These are phyloP conservation scores for Aspergillus caelatus DNA, from an alignment of 2,329 filamentous ascomycete genomes.

Conservation along the genomic window DNA sequence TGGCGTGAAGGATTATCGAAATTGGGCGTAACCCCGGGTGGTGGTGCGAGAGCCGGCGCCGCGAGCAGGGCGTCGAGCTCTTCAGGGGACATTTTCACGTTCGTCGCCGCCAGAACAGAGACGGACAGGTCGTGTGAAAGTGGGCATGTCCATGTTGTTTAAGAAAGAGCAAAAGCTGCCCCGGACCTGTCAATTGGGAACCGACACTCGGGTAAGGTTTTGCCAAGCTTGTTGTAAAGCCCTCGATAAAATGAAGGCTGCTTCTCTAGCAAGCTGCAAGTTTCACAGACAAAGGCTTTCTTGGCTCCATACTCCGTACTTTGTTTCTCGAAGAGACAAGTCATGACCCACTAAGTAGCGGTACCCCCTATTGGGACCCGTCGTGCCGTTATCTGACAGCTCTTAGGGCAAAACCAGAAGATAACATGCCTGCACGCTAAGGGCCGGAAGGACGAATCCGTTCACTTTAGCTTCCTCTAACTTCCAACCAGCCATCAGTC, in stretches of 20 bases:
- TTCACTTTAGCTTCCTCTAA: neutral
- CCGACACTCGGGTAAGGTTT: neutral
- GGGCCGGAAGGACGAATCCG: neutral
- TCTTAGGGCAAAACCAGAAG: neutral
- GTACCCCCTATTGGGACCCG: neutral
- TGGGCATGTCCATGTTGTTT: neutral
- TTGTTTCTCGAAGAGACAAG: neutral
- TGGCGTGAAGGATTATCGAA: conserved; percentile 25
- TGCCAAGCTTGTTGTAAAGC: neutral
- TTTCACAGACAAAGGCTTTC: neutral
- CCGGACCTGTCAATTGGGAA: neutral
- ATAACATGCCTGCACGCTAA: neutral
- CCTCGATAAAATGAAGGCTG: neutral
- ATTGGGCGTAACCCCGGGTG: conserved; percentile 22
- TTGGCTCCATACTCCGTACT: neutral
- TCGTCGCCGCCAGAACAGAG: rapidly evolving
- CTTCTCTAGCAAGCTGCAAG: neutral
- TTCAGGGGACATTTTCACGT: conserved; percentile 2
- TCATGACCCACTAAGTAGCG: neutral
- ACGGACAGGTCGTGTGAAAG: neutral
- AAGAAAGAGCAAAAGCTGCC: neutral
- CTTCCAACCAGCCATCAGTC: neutral
- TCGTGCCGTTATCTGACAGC: neutral
- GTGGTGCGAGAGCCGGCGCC: conserved; percentile 21
- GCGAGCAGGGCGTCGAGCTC: conserved; percentile 6